Conservation (phyloP, 2,329 filamentous ascomycete genomes). For the Monosporascus sp. region DNA sequence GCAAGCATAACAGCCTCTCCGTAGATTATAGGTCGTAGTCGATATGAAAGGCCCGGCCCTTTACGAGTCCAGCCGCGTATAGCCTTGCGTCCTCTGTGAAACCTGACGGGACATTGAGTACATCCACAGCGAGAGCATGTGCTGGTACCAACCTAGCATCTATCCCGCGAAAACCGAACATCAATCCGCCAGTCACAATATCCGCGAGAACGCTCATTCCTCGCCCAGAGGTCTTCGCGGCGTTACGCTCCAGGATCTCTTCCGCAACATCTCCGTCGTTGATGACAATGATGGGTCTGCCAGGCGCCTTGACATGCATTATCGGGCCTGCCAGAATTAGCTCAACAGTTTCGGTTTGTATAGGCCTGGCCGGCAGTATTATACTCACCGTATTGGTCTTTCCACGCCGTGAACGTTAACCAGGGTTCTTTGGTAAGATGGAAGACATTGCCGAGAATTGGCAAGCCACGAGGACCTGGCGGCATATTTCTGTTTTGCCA, state of each 20-base stretch:
- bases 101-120: not conserved
- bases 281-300: not conserved
- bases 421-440: not conserved
- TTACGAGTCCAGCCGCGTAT: not conserved
- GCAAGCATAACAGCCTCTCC: not conserved
- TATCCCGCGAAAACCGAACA: not conserved
- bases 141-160: not conserved
- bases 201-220: not conserved
- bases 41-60: not conserved
- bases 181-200: not conserved
- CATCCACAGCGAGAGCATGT: not conserved
- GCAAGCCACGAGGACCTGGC: not conserved
- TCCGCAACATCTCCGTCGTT: not conserved
- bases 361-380: not conserved
- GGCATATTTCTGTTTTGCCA: not conserved
- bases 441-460: not conserved
- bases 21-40: not conserved
- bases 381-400: not conserved
- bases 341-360: not conserved
- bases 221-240: not conserved
- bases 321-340: not conserved
- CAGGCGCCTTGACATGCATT: not conserved
- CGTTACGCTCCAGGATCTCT: not conserved
- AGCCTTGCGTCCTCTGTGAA: not conserved
- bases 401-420: not conserved